A percentile compares a stretch with the other conserved stretches of the same genome.
Evolutionary conservation across 495 filamentous ascomycete genomes (phyloP).

Genomic region (Penicillium simplicissimum): DNA sequence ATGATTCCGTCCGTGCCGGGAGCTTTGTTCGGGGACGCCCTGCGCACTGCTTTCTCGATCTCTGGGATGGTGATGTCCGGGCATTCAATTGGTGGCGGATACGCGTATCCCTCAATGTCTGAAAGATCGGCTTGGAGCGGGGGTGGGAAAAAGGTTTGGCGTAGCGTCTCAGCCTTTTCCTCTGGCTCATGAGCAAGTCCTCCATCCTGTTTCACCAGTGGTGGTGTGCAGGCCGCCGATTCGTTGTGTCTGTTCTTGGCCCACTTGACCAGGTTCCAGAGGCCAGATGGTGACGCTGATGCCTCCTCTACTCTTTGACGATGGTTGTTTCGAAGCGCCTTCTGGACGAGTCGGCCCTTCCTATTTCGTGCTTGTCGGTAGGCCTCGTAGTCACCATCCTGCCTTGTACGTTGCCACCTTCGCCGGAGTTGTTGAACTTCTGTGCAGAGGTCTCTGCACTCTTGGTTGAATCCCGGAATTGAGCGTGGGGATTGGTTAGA

Average conservation of each 20-base stretch:
- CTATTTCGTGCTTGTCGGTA: slow-evolving; percentile 3
- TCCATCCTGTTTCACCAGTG: too few relatives aligned
- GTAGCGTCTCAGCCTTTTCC: too few relatives aligned
- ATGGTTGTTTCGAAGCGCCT: slow-evolving; percentile 2
- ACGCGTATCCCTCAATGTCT: too few relatives aligned
- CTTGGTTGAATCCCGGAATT: slow-evolving; percentile 2
- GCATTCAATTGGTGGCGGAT: too few relatives aligned
- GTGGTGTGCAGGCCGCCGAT: too few relatives aligned
- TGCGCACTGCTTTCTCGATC: too few relatives aligned
- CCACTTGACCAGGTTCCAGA: slow-evolving; percentile 4
- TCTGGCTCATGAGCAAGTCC: too few relatives aligned
- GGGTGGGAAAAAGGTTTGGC: too few relatives aligned
- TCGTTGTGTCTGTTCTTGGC: slow-evolving; percentile 2
- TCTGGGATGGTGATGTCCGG: too few relatives aligned
- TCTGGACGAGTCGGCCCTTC: slow-evolving; percentile 3
- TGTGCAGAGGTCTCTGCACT: neutral
- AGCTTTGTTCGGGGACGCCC: too few relatives aligned
- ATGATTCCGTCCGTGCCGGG: too few relatives aligned
- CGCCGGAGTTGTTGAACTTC: neutral
- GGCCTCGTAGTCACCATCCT: neutral
- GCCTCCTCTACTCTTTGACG: slow-evolving; percentile 5
- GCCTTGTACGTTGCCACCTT: slow-evolving; percentile 1
- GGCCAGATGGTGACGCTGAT: slow-evolving; percentile 1
- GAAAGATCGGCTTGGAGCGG: too few relatives aligned
- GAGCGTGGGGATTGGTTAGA: neutral